A percentile compares a stretch with the other conserved stretches of the same genome.
Conservation (phyloP, 495 filamentous ascomycete species). For the Penicillium manginii region DNA sequence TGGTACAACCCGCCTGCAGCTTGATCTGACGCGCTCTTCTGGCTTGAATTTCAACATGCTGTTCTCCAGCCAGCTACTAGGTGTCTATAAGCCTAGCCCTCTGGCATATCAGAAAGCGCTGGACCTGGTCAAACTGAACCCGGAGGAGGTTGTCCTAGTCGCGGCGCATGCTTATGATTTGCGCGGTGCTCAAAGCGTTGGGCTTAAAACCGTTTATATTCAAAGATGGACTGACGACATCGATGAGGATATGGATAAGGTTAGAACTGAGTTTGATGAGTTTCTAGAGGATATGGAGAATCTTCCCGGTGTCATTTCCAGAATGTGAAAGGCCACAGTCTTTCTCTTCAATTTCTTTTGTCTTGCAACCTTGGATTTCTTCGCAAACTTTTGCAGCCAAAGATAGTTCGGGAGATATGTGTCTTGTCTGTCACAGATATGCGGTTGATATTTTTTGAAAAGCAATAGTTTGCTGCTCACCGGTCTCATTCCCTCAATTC, state of each 20-base stretch:
- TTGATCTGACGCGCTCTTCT: constrained; percentile 53
- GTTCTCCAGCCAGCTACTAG: constrained; percentile 56
- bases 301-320: constrained; percentile 25
- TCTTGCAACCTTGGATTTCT: too few species aligned
- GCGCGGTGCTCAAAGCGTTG: constrained; percentile 45
- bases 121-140: constrained; percentile 42
- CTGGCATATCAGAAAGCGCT: constrained; percentile 51
- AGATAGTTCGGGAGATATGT: too few species aligned
- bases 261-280: constrained; percentile 48
- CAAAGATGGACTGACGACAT: constrained; percentile 59
- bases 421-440: too few species aligned
- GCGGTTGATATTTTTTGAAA: too few species aligned
- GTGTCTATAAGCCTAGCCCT: constrained; percentile 49
- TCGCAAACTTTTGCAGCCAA: too few species aligned
- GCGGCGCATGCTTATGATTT: constrained; percentile 60
- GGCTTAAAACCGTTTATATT: constrained; percentile 56
- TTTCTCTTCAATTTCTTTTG: too few species aligned
- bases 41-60: constrained; percentile 54
- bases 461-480: too few species aligned
- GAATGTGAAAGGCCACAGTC: background rate
- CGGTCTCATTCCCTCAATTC: too few species aligned
- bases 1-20: constrained; percentile 57
- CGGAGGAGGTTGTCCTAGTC: constrained; percentile 55
- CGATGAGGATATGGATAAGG: constrained; percentile 49
- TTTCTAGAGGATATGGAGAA: constrained; percentile 50